These are phyloP conservation scores for Saccharomycopsis hybrid DNA, from an alignment of 1,139 yeast genomes.

Conservation along the genomic window DNA sequence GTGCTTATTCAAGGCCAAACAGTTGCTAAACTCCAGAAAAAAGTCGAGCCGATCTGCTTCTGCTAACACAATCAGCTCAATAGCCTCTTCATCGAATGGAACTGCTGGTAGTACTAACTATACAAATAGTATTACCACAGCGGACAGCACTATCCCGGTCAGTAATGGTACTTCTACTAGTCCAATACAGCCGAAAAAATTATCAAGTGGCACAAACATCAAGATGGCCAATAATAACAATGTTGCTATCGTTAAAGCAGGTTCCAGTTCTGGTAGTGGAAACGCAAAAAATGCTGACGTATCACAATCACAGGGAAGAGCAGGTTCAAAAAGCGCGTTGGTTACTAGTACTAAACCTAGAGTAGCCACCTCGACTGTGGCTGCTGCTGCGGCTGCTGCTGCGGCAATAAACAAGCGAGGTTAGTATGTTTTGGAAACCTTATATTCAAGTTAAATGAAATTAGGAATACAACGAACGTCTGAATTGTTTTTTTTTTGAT, in stretches of 20 bases:
- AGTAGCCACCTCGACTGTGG: slow-evolving; percentile 7
- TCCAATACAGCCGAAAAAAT: neutral
- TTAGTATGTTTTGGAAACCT: too few relatives aligned
- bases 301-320: neutral
- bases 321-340: neutral
- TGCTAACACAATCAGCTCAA: neutral
- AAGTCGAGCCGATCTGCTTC: neutral
- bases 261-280: too few relatives aligned
- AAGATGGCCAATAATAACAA: neutral
- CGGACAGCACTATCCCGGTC: neutral
- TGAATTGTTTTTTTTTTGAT: too few relatives aligned
- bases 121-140: neutral
- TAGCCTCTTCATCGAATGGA: neutral
- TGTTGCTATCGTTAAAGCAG: too few relatives aligned
- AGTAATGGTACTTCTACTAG: neutral
- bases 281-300: neutral
- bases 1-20: slow-evolving; percentile 42
- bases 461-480: too few relatives aligned
- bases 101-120: neutral
- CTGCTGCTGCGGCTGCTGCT: slow-evolving; percentile 18
- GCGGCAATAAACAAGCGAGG: too few relatives aligned
- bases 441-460: too few relatives aligned
- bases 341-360: neutral
- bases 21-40: slow-evolving; percentile 28
- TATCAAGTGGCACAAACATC: neutral